These are phyloP conservation scores for Fusarium ramigenum DNA, from an alignment of 2,329 filamentous ascomycete species.

Conservation along the genomic window DNA sequence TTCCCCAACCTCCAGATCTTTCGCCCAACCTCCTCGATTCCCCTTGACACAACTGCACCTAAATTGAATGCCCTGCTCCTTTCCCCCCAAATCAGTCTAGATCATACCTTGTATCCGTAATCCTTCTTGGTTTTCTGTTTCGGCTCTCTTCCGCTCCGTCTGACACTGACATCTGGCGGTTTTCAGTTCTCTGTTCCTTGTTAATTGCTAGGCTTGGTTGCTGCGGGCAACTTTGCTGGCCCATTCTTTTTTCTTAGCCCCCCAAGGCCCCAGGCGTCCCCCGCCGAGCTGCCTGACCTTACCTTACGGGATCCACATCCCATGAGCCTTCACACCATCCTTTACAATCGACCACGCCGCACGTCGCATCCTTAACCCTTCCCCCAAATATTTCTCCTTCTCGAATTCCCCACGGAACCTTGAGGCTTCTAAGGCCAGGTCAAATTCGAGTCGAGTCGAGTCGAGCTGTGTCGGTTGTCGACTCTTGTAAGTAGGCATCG, in stretches of 20 bases:
- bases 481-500: conserved; percentile 23
- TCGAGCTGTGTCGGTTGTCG: background rate
- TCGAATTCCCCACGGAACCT: conserved; percentile 26
- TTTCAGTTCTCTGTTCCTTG: conserved; percentile 3
- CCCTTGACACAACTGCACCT: conserved; percentile 20
- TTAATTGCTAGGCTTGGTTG: conserved; percentile 34
- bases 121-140: conserved; percentile 5
- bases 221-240: conserved; percentile 42
- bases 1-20: conserved; percentile 24
- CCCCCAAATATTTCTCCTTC: conserved; percentile 34
- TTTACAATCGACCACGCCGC: conserved; percentile 29
- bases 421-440: conserved; percentile 24
- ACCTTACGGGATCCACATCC: conserved; percentile 24
- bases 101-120: background rate
- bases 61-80: conserved; percentile 22
- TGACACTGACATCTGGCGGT: conserved; percentile 11
- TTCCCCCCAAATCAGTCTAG: conserved; percentile 5
- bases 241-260: conserved; percentile 28
- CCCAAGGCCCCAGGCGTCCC: conserved; percentile 7
- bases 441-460: conserved; percentile 20
- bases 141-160: conserved; percentile 25
- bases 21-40: conserved; percentile 24
- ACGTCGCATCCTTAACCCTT: conserved; percentile 35
- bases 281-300: conserved; percentile 3
- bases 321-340: conserved; percentile 31